These are phyloP conservation scores for Yamadazyma conglobata DNA, from an alignment of 1,139 yeast genomes.

Conservation along the genomic window DNA sequence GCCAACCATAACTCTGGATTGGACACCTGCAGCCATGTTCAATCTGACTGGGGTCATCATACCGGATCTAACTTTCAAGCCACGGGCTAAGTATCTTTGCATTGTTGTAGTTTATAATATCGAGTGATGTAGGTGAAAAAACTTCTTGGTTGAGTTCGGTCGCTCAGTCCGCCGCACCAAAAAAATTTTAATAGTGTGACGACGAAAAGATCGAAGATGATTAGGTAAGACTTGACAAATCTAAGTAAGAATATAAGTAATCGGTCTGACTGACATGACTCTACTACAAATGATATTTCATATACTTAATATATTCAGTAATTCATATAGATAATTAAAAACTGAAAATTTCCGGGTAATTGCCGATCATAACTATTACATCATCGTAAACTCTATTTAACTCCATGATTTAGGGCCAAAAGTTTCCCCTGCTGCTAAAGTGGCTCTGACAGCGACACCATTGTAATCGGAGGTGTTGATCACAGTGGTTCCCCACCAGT, in stretches of 20 bases:
- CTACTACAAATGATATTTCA: no score
- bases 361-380: no score
- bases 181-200: constrained; percentile 7
- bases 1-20: background rate
- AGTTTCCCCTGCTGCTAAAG: constrained; percentile 10
- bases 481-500: constrained; percentile 37
- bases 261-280: no score
- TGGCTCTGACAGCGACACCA: constrained; percentile 9
- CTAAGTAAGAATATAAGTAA: no score
- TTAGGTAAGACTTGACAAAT: no score
- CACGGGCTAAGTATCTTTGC: constrained; percentile 4
- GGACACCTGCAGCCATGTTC: background rate
- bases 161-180: constrained; percentile 1
- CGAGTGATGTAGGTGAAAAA: constrained; percentile 2
- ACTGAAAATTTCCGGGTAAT: no score
- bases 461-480: constrained; percentile 9
- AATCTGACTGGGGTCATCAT: constrained; percentile 1
- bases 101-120: background rate
- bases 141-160: background rate
- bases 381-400: no score
- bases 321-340: no score
- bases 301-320: no score
- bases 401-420: constrained; percentile 10
- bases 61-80: constrained; percentile 1
- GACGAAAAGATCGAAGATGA: constrained; percentile 3